Evolutionary conservation across 148 eudicot genomes (phyloP).

Genomic region (Chenopodium suecicum): DNA sequence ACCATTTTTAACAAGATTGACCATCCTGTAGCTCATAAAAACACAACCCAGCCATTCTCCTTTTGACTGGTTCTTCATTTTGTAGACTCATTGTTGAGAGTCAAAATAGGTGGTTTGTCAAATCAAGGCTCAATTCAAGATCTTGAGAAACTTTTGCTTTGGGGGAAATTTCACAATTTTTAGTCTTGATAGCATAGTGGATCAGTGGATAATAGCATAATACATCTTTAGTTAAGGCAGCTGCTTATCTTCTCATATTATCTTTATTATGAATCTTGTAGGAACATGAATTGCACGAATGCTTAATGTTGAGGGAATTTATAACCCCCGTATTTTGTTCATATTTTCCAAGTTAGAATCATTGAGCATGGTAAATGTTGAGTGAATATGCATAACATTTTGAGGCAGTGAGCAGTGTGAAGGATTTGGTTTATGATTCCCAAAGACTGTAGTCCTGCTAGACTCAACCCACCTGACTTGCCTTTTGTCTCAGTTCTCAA

Average conservation of each 20-base stretch:
- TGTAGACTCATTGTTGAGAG: not conserved
- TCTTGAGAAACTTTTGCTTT: not conserved
- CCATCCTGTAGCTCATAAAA: too few species aligned
- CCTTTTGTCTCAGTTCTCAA: not conserved
- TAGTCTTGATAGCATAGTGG: not conserved
- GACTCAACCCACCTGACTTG: not conserved
- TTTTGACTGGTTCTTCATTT: not conserved
- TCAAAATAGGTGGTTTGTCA: not conserved
- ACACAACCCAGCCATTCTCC: not conserved
- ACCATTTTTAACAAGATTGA: too few species aligned
- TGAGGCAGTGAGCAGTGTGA: not conserved
- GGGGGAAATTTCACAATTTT: not conserved
- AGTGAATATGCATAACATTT: too few species aligned
- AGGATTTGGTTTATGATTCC: not conserved
- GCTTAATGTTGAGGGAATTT: too few species aligned
- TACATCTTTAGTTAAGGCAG: not conserved
- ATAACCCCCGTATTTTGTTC: too few species aligned
- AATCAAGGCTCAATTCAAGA: too few species aligned
- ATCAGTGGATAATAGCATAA: not conserved
- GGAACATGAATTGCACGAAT: not conserved
- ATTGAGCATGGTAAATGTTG: too few species aligned
- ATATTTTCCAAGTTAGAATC: too few species aligned
- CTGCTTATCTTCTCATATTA: not conserved
- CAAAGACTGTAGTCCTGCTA: not conserved
- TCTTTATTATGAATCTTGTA: not conserved